Conservation (phyloP, 225 moss, liverwort and hornwort genomes). For the Neckera pumila region DNA sequence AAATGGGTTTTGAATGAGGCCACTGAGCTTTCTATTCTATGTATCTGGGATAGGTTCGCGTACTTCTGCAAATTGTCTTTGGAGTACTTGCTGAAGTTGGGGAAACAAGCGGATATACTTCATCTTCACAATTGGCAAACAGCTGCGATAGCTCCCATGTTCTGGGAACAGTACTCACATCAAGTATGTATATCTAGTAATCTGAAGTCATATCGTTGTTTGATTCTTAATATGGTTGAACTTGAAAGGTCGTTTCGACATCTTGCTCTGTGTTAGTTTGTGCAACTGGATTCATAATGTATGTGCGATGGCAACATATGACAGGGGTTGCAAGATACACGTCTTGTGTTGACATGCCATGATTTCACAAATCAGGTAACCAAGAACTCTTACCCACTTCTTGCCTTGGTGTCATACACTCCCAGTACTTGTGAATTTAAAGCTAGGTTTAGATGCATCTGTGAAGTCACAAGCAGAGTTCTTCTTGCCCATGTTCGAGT, state of each 20-base stretch:
- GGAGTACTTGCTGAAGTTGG: slow-evolving; percentile 59
- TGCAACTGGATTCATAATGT: neutral
- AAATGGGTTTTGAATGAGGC: neutral
- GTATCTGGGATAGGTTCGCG: slow-evolving; percentile 36
- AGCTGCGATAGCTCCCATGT: slow-evolving; percentile 57
- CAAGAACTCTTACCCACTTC: neutral
- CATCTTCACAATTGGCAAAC: slow-evolving; percentile 83
- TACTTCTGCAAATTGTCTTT: slow-evolving; percentile 63
- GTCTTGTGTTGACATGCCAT: slow-evolving; percentile 63
- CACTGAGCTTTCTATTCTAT: neutral
- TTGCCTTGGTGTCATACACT: neutral
- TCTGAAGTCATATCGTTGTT: neutral
- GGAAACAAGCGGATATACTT: slow-evolving; percentile 61
- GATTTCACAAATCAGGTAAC: slow-evolving; percentile 62
- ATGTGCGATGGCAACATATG: neutral
- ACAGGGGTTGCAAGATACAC: slow-evolving; percentile 61
- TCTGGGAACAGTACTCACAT: slow-evolving; percentile 63
- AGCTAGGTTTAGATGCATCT: neutral
- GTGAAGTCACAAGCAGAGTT: neutral
- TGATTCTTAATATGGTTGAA: neutral
- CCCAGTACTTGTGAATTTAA: neutral
- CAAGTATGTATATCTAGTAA: slow-evolving; percentile 21
- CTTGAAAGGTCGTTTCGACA: neutral
- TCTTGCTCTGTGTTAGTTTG: neutral
- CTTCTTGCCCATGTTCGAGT: neutral